These are phyloP conservation scores for Haematococcus sp. DNA, from an alignment of 139 green algal genomes.

Conservation along the genomic window DNA sequence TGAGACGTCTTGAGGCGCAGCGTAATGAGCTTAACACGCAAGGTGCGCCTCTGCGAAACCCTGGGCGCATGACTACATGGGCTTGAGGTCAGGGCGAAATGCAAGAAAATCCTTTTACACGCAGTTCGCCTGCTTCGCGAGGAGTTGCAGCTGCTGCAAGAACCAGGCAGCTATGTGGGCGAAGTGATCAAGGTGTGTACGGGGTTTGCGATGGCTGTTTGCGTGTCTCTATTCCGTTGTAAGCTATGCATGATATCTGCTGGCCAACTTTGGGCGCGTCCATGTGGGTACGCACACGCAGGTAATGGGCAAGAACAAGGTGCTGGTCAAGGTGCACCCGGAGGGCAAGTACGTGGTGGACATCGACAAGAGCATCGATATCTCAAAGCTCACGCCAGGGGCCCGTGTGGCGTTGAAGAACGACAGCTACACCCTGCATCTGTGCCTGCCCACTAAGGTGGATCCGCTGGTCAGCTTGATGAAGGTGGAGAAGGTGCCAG, in stretches of 20 bases:
- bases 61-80: background rate
- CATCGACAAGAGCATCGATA: constrained; percentile 90
- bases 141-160: constrained; percentile 97
- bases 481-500: constrained; percentile 99
- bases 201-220: background rate
- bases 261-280: background rate
- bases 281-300: constrained; percentile 22
- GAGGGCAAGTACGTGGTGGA: constrained; percentile 99
- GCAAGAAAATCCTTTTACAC: constrained; percentile 1
- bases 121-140: constrained; percentile 94
- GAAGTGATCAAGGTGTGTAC: constrained; percentile 94
- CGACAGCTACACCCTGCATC: constrained; percentile 96
- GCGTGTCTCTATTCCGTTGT: background rate
- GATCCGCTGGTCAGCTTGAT: constrained; percentile 76
- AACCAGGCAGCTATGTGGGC: constrained; percentile 97
- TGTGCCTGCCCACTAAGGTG: constrained; percentile 93
- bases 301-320: constrained; percentile 99
- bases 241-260: background rate
- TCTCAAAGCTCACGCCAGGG: constrained; percentile 70
- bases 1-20: constrained; percentile 95
- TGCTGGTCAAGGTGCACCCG: constrained; percentile 98
- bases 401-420: constrained; percentile 93
- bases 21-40: constrained; percentile 97
- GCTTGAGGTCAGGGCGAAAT: background rate
- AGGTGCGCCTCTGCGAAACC: constrained; percentile 57